A percentile compares a stretch with the other conserved stretches of the same genome.
Conservation (phyloP, 345 rosid species). For the Toxicodendron radicans region DNA sequence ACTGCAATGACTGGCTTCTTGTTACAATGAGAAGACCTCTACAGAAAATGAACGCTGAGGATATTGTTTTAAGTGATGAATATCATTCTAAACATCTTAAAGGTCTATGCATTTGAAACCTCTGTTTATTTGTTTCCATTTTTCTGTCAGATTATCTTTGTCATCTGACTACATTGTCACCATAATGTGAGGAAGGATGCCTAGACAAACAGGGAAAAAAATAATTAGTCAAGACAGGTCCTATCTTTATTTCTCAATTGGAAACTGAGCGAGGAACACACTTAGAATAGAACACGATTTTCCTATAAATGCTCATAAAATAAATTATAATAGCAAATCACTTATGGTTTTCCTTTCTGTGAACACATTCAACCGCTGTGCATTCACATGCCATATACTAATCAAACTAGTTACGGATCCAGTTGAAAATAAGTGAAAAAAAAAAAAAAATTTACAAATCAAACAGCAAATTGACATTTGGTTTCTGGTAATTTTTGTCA, state of each 20-base stretch:
- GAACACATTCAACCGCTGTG: neutral
- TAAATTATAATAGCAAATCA: neutral
- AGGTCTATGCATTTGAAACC: no score
- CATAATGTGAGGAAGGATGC: no score
- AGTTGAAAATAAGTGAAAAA: conserved; percentile 4
- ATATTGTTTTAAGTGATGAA: neutral
- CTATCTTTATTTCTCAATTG: neutral
- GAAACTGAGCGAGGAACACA: conserved; percentile 8
- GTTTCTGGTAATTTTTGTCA: conserved; percentile 26
- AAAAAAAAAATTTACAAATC: neutral
- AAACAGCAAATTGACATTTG: conserved; percentile 16
- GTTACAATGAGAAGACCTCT: neutral
- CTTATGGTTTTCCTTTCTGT: neutral
- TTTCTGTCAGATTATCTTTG: no score
- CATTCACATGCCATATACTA: neutral
- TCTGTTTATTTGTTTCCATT: no score
- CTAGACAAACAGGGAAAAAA: no score
- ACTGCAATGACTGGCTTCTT: no score
- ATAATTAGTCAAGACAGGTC: neutral
- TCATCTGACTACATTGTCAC: no score
- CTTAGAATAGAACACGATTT: neutral
- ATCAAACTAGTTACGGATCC: neutral
- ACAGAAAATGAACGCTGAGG: neutral
- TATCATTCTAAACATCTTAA: neutral
- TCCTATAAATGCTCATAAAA: neutral